Evolutionary conservation across 176 grass and related monocot species (phyloP).

Genomic region (Poa annua): DNA sequence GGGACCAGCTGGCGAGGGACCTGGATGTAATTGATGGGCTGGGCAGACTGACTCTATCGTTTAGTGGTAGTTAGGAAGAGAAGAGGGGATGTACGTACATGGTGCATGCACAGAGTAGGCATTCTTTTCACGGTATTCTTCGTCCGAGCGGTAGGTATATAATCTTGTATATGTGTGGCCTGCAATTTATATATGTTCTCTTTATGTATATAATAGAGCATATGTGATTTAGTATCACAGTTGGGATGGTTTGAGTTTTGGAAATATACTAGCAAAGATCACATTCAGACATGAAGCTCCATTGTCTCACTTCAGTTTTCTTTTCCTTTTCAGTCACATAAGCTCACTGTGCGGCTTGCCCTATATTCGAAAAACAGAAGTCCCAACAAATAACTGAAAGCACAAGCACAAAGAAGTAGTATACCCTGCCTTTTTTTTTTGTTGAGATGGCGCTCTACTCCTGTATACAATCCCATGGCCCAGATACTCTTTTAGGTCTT

Average conservation of each 20-base stretch:
- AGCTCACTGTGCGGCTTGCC: too few species aligned
- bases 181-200: slow-evolving; percentile 28
- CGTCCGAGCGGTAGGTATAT: slow-evolving; percentile 12
- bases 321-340: too few species aligned
- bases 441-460: too few species aligned
- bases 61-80: not conserved
- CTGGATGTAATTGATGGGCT: slow-evolving; percentile 95
- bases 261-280: slow-evolving; percentile 41
- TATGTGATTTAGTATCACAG: not conserved
- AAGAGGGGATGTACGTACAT: slow-evolving; percentile 11
- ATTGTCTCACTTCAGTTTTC: not conserved
- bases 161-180: slow-evolving; percentile 40
- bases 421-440: too few species aligned
- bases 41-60: slow-evolving; percentile 46
- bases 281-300: not conserved
- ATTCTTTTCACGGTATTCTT: slow-evolving; percentile 48
- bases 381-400: too few species aligned
- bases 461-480: too few species aligned
- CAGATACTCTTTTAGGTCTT: too few species aligned
- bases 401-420: too few species aligned
- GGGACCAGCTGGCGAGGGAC: slow-evolving; percentile 50
- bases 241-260: slow-evolving; percentile 7
- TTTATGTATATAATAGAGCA: slow-evolving; percentile 39
- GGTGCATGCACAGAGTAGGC: slow-evolving; percentile 33
- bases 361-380: too few species aligned